Evolutionary conservation across 1,284 basidiomycete genomes (phyloP), one percentile per base, ranked within the genome.

Genomic region (Megacollybia platyphylla): DNA sequence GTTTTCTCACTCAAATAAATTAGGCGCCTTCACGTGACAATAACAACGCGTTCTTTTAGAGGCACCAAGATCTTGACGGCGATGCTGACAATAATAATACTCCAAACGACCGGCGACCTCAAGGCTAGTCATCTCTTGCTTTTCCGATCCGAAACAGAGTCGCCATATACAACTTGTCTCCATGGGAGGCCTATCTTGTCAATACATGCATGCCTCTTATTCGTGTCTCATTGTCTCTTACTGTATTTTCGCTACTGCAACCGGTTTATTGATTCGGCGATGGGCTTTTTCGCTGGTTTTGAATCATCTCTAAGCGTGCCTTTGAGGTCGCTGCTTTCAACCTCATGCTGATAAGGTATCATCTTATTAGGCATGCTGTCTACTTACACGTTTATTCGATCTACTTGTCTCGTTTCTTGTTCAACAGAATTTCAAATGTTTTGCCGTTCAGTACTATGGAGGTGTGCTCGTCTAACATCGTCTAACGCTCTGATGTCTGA

Each of bases 391-490:
- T 70, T 49, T 45, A 60, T 51, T 7, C 15, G 3, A 9, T 18
- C 4, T 29, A 1, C 20, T 9, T n/a, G 39, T 20, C 27, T 26
- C 38, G 5, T 9, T 35, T 44, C 2, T 18, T 45, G n/a, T 17
- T 9, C 37, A 2, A 6, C 40, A 70, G 67, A 11, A 39, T 62
- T 5, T 50, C 70, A 7, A 71, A 69, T 48, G 31, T 67, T 7
- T 69, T 41, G 64, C 67, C 10, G 67, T 68, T 5, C 57, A 59
- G 29, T 68, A 58, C 50, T 71, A 69, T 48, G 80, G 79, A 51
- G 67, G 67, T 67, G 47, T 2, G 51, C 28, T 27, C n/a, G 8
- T 17, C n/a, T 30, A 11, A 11, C n/a, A 18, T n/a, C n/a, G n/a
- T n/a, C n/a, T n/a, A n/a, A n/a, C n/a, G n/a, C n/a, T n/a, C n/a